Evolutionary conservation across 768 basidiomycete genomes (phyloP).

Genomic region (Antrodiella citrinella): DNA sequence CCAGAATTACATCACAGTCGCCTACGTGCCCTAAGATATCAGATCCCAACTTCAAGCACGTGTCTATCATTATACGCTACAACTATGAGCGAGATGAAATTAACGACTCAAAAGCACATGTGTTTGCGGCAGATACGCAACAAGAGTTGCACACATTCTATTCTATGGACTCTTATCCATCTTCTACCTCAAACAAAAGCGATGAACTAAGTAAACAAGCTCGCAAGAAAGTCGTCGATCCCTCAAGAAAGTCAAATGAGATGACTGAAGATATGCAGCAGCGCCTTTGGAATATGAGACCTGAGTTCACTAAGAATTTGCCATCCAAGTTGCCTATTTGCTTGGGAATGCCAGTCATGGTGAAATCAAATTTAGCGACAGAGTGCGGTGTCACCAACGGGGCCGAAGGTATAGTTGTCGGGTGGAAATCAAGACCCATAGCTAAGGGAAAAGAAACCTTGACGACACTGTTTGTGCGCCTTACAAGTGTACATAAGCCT

Average conservation of each 20-base stretch:
- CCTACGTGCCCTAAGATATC: neutral
- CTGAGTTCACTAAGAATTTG: conserved; percentile 8
- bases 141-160: neutral
- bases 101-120: neutral
- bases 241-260: neutral
- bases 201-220: neutral
- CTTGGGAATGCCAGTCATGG: conserved; percentile 14
- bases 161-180: neutral
- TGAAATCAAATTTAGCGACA: conserved; percentile 15
- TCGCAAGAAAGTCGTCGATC: neutral
- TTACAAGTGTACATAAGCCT: conserved; percentile 4
- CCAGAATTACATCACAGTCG: neutral
- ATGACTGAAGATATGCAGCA: conserved; percentile 4
- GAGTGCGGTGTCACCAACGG: conserved; percentile 19
- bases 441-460: conserved; percentile 4
- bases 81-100: neutral
- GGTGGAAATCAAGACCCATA: conserved; percentile 6
- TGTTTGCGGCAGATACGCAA: neutral
- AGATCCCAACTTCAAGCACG: neutral
- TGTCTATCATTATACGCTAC: neutral
- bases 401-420: conserved; percentile 15
- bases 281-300: conserved; percentile 18
- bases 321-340: conserved; percentile 12
- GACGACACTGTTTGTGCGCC: conserved; percentile 16
- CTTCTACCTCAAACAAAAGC: neutral